These are phyloP conservation scores for Cyclotella atomus DNA, from an alignment of 108 stramenopile species.

Conservation along the genomic window DNA sequence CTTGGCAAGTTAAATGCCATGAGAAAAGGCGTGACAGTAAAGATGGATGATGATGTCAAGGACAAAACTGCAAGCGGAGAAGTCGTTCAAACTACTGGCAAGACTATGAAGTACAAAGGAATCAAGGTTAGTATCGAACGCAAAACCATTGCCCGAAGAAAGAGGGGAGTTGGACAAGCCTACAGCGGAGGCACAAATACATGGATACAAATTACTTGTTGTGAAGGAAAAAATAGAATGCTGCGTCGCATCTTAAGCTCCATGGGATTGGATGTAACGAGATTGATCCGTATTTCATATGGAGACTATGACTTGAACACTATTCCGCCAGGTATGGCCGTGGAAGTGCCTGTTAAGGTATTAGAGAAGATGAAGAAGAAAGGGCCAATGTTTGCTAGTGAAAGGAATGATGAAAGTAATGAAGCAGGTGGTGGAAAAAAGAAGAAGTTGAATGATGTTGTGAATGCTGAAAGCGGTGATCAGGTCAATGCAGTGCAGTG, in stretches of 20 bases:
- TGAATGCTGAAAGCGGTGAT: not conserved
- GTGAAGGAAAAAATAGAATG: constrained; percentile 81
- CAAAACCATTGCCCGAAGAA: constrained; percentile 10
- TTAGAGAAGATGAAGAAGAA: constrained; percentile 56
- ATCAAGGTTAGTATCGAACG: constrained; percentile 74
- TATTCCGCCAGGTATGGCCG: constrained; percentile 78
- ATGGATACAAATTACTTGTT: constrained; percentile 75
- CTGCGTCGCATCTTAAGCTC: constrained; percentile 71
- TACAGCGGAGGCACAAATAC: constrained; percentile 58
- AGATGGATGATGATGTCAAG: constrained; percentile 38
- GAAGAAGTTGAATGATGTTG: not conserved
- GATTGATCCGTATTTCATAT: constrained; percentile 74
- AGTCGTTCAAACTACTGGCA: constrained; percentile 11
- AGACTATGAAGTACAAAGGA: constrained; percentile 51
- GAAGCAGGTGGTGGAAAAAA: constrained; percentile 5
- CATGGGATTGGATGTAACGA: constrained; percentile 73
- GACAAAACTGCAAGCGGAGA: constrained; percentile 18
- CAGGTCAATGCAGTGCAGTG: constrained; percentile 22
- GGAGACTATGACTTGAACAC: constrained; percentile 82
- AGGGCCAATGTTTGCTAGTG: constrained; percentile 38
- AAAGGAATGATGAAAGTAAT: not conserved
- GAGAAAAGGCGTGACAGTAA: constrained; percentile 51
- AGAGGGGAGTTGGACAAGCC: constrained; percentile 1
- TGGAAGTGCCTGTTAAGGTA: constrained; percentile 65
- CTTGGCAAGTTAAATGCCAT: constrained; percentile 59